Evolutionary conservation across 805 yeast species (phyloP), one percentile per base, ranked within the genome.

Genomic region (Vanderwaltozyma verrucispora): DNA sequence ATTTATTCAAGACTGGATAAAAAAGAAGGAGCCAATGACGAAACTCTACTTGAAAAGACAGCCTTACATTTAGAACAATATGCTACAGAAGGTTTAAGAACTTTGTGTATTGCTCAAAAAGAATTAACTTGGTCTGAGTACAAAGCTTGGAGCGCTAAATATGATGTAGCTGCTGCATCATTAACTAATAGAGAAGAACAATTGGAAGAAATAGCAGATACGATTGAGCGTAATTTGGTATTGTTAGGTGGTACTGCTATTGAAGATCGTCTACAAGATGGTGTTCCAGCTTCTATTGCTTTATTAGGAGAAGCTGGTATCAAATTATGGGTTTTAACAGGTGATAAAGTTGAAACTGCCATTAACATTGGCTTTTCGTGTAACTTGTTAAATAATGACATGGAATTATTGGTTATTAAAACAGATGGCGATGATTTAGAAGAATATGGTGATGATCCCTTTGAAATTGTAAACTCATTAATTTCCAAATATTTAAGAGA

Each of bases 301-400:
- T 56, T 77, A 10, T 63, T 83, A 40, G 81, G 73, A 12, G 67
- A 74, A 47, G 92, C 94, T 7, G 94, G 94, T 55, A 80, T 83
- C 38, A 83, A 83, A 56, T 63, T 83, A 38, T 83, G 94, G 94
- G 92, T 83, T 32, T 65, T 83, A 36, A 83, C 94, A 1, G 94
- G 94, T 62, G 94, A 83, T 59, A 82, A 81, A 58, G 85, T 83
- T 16, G 94, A 83, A 59, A 83, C 94, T 23, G 94, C 94, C 12
- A 83, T 83, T 46, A 83, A 83, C 51, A 83, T 83, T 64, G 94
- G 94, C 2, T 83, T 83, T 55, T 80, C 89, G 1, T 83, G 94
- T 69, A 83, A 83, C 50, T 63, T 83, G 35, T 64, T 83, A 37
- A 80, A 78, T 38, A 78, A 72, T 44, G 84, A 80, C 37, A 83